Evolutionary conservation across 768 basidiomycete genomes (phyloP).

Genomic region (Chalciporus pseudorubinellus): DNA sequence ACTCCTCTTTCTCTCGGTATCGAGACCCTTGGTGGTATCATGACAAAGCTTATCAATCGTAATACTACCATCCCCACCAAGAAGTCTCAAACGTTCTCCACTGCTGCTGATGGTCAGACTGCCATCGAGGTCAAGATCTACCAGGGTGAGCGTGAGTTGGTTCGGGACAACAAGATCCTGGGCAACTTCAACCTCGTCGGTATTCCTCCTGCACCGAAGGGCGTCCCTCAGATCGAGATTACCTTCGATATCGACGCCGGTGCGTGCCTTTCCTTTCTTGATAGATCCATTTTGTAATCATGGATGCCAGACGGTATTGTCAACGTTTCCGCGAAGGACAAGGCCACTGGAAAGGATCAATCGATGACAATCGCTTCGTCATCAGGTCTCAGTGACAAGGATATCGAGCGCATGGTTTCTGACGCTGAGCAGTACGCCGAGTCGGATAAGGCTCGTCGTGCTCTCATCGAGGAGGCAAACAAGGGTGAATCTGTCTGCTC

Average conservation of each 20-base stretch:
- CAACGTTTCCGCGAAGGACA: conserved; percentile 94
- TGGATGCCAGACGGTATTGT: conserved; percentile 78
- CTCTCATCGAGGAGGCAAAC: conserved; percentile 94
- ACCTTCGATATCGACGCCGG: conserved; percentile 98
- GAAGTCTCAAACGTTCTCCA: conserved; percentile 99
- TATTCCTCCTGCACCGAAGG: conserved; percentile 81
- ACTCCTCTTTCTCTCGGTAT: conserved; percentile 96
- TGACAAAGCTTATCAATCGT: conserved; percentile 97
- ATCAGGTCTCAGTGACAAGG: conserved; percentile 92
- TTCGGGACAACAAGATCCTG: conserved; percentile 96
- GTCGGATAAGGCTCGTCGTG: conserved; percentile 82
- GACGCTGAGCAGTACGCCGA: conserved; percentile 95
- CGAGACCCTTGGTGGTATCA: conserved; percentile 98
- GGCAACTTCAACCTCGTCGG: conserved; percentile 99
- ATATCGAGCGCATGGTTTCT: conserved; percentile 95
- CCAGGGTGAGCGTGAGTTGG: conserved; percentile 99
- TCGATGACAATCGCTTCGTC: conserved; percentile 98
- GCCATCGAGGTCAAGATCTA: conserved; percentile 99
- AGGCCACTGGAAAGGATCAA: conserved; percentile 87
- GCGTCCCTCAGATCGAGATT: conserved; percentile 76
- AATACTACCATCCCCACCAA: conserved; percentile 99
- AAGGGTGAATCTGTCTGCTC: conserved; percentile 91
- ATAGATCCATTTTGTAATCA: not conserved
- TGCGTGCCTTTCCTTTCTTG: conserved; percentile 27
- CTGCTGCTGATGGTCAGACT: conserved; percentile 98